Evolutionary conservation across 805 yeast genomes (phyloP).

Genomic region (Kregervanrija pseudodelftensis): DNA sequence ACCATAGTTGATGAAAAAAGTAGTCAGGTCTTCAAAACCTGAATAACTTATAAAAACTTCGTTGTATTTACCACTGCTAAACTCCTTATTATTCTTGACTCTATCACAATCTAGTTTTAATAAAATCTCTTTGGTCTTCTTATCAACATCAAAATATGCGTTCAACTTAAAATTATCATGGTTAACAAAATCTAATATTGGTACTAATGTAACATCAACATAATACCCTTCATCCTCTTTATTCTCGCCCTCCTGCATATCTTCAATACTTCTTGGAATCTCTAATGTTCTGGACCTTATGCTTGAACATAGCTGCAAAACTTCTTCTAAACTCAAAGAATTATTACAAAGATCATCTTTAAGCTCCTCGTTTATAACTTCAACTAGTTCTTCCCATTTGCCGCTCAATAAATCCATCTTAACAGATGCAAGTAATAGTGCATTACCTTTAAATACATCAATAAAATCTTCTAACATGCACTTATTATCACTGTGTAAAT

Average conservation of each 20-base stretch:
- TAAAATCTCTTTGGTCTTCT: conserved; percentile 34
- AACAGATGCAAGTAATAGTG: conserved; percentile 7
- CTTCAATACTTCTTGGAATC: conserved; percentile 40
- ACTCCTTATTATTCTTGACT: background rate
- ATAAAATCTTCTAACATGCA: conserved; percentile 18
- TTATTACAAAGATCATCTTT: conserved; percentile 3
- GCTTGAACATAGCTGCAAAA: conserved; percentile 29
- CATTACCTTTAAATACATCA: conserved; percentile 14
- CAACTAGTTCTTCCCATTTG: conserved; percentile 12
- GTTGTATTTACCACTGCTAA: conserved; percentile 2
- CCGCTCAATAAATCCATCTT: conserved; percentile 8
- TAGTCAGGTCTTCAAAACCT: conserved; percentile 34
- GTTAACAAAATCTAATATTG: conserved; percentile 62
- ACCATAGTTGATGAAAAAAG: conserved; percentile 38
- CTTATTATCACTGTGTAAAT: conserved; percentile 22
- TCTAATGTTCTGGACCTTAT: conserved; percentile 56
- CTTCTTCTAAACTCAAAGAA: conserved; percentile 7
- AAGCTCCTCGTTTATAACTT: conserved; percentile 12
- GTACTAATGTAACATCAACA: conserved; percentile 53
- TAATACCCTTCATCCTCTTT: conserved; percentile 31
- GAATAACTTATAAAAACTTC: conserved; percentile 41
- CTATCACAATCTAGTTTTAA: conserved; percentile 25
- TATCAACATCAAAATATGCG: conserved; percentile 57
- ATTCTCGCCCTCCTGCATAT: conserved; percentile 15
- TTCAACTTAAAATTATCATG: conserved; percentile 41